Conservation (phyloP, 345 rosid genomes). For the Lepidium didymum region DNA sequence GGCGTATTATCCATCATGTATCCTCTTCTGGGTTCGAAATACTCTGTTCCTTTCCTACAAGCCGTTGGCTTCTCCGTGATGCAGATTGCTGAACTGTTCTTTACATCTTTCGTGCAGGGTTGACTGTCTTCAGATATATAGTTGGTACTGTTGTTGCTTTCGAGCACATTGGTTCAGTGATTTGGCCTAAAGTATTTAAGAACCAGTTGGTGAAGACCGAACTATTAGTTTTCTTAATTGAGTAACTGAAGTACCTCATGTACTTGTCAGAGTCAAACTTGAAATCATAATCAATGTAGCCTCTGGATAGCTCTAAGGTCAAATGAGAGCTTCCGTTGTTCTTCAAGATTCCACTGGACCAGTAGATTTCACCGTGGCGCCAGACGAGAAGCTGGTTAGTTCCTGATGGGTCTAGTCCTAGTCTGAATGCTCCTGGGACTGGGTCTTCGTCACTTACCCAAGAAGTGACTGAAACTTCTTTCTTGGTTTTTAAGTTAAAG, state of each 20-base stretch:
- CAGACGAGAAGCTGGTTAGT: conserved; percentile 41
- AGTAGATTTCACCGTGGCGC: conserved; percentile 40
- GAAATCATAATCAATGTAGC: conserved; percentile 30
- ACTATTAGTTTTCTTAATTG: conserved; percentile 22
- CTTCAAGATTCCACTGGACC: conserved; percentile 49
- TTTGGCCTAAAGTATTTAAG: conserved; percentile 42
- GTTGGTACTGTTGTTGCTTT: not conserved
- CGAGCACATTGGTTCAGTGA: conserved; percentile 29
- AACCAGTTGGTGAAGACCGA: conserved; percentile 40
- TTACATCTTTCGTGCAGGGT: conserved; percentile 31
- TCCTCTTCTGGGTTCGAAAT: conserved; percentile 43
- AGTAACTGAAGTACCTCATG: conserved; percentile 45
- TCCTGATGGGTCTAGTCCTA: conserved; percentile 44
- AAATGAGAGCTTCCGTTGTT: conserved; percentile 36
- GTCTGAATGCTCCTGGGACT: conserved; percentile 50
- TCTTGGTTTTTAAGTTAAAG: conserved; percentile 35
- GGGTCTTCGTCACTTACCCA: conserved; percentile 44
- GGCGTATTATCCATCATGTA: conserved; percentile 2
- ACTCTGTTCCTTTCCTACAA: conserved; percentile 42
- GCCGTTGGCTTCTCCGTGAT: conserved; percentile 35
- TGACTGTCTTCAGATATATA: conserved; percentile 32
- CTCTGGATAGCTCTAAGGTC: conserved; percentile 30
- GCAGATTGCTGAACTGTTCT: conserved; percentile 40
- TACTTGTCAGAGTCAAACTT: conserved; percentile 30
- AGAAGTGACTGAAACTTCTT: conserved; percentile 43